Evolutionary conservation across 768 basidiomycete species (phyloP), one percentile per base, ranked within the genome.

Genomic region (Psilocybe sp.): DNA sequence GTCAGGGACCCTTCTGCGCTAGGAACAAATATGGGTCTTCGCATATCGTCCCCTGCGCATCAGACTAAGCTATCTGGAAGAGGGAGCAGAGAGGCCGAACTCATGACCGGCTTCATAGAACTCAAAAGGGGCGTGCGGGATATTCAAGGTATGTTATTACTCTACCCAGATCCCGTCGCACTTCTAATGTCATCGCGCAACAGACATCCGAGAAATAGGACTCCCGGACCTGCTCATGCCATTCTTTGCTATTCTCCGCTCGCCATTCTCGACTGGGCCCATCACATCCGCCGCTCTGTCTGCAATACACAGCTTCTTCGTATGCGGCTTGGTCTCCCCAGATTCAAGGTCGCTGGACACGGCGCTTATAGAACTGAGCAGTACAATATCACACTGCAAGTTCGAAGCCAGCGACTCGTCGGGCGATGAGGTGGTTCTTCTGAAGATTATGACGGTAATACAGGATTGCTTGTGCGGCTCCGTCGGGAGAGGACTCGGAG

Each of bases 371-470:
- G 90, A 92, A 54, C 77, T 97, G 51, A 95, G 94, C 65, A 87
- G 81, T 52, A 85, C 96, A 0, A 82, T 95, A 11, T 92, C 96
- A 5, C 92, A 92, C 62, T 98, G 96, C 78, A 94, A 96, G 70
- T 99, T 99, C 62, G 96, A 98, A 69, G 91, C 92, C 4, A 96
- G 91, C 61, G 94, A 98, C 64, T 92, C 92, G 1, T 92, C 94
- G n/a, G 90, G 92, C 5, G 97, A 99, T 68, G 97, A 99, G 66
- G 89, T 97, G 7, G 95, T 98, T 8, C 75, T 98, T 6, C 78
- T 96, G 55, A 90, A 85, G 66, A 93, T 98, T 51, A 82, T 98
- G 76, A 80, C 85, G 7, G 85, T 98, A 14, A 93, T 96, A 46
- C 83, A 91, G 53, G 84, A 89, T 55, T 87, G 89, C 59, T 75